phyloP scores from a whole-genome alignment of 1,139 yeast species.

The Protomyces pachydermus region DNA sequence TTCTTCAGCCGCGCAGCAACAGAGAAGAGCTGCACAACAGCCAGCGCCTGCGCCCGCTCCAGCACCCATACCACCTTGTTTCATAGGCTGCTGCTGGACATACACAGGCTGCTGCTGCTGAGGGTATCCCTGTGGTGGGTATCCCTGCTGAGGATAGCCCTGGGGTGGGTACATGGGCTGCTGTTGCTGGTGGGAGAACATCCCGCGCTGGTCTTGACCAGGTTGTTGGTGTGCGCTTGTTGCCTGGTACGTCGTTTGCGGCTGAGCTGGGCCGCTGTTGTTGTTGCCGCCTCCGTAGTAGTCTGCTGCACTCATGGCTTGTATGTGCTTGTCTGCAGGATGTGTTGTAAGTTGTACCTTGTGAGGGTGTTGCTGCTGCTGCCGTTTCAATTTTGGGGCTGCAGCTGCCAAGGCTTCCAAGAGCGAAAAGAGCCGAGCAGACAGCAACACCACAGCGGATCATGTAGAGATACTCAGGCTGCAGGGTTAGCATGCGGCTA shows the following conservation, averaged over 20 bases:
- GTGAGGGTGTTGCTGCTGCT: background rate
- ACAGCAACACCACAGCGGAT: background rate
- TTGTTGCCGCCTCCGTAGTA: background rate
- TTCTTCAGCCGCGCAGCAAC: conserved; percentile 18
- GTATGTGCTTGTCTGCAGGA: background rate
- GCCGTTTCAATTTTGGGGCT: background rate
- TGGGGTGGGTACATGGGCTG: background rate
- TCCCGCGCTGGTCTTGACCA: background rate
- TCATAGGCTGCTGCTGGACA: conserved; percentile 25
- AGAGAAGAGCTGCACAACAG: conserved; percentile 20
- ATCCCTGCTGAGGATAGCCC: conserved; percentile 18
- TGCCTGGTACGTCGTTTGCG: background rate
- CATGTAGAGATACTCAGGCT: too few relatives aligned
- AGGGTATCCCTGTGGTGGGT: conserved; percentile 12
- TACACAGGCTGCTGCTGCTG: conserved; percentile 18
- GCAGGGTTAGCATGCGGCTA: too few relatives aligned
- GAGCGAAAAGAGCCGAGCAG: background rate
- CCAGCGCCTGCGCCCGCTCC: conserved; percentile 24
- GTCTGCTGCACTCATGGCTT: background rate
- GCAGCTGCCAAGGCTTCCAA: background rate
- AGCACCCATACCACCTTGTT: conserved; percentile 11
- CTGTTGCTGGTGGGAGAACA: background rate
- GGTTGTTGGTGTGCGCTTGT: background rate
- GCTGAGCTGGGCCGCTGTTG: background rate
- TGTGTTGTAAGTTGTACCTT: background rate